phyloP scores from a whole-genome alignment of 2,329 filamentous ascomycete species.

The Talaromyces rugulosus region DNA sequence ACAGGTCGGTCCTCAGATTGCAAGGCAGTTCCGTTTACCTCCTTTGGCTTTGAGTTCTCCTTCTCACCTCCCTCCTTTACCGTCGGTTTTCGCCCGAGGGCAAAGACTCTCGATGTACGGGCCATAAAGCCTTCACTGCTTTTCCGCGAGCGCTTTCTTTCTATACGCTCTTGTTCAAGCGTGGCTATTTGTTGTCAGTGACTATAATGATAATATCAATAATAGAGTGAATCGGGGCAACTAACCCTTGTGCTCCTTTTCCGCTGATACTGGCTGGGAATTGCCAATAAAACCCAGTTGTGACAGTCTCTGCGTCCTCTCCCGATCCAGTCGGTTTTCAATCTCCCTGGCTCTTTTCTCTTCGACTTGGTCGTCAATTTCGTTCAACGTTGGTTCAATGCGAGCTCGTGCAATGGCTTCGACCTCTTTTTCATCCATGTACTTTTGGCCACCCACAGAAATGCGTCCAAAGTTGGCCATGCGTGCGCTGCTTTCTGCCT shows the following conservation, averaged over 20 bases:
- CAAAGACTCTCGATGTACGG: slow-evolving; percentile 2
- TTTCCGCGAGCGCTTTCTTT: slow-evolving; percentile 4
- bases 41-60: background rate
- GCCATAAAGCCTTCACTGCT: slow-evolving; percentile 1
- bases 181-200: background rate
- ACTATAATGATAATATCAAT: background rate
- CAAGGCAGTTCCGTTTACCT: background rate
- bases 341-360: slow-evolving; percentile 64
- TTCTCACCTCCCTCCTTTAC: background rate
- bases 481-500: slow-evolving; percentile 60
- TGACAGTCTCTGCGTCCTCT: slow-evolving; percentile 60
- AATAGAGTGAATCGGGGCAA: background rate
- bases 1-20: background rate
- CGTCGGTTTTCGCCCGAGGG: background rate
- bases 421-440: slow-evolving; percentile 72
- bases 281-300: slow-evolving; percentile 38
- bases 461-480: slow-evolving; percentile 51
- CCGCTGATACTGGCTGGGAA: slow-evolving; percentile 28
- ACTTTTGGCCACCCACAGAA: slow-evolving; percentile 76
- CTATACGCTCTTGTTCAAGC: background rate
- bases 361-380: slow-evolving; percentile 76
- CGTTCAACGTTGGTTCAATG: slow-evolving; percentile 78
- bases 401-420: slow-evolving; percentile 72
- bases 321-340: slow-evolving; percentile 59
- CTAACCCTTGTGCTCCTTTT: slow-evolving; percentile 26